A percentile compares a stretch with the other conserved stretches of the same genome.
Evolutionary conservation across 306 rosid species (phyloP).

Genomic region (Rosa rugosa): DNA sequence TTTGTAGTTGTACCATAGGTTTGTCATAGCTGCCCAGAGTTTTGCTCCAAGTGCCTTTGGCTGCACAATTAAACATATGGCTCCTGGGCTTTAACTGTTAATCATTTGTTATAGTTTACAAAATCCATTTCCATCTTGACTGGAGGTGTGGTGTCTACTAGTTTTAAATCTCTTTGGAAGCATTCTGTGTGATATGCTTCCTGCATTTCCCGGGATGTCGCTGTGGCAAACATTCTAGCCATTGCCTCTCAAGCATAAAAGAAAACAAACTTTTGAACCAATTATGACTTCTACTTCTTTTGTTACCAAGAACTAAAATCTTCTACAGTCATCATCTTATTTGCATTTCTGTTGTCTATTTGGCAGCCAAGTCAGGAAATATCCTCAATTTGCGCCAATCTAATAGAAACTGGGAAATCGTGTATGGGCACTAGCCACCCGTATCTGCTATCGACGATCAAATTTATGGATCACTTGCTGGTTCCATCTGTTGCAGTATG

Average conservation of each 20-base stretch:
- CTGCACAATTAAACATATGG: not conserved
- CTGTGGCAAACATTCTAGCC: not conserved
- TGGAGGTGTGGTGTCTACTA: not conserved
- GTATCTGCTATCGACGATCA: conserved; percentile 61
- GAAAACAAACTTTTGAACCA: not conserved
- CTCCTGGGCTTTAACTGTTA: not conserved
- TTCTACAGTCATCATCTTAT: not conserved
- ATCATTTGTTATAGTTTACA: not conserved
- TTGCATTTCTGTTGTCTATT: conserved; percentile 16
- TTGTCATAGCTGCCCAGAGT: not conserved
- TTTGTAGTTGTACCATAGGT: not conserved
- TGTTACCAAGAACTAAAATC: not conserved
- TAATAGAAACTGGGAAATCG: conserved; percentile 69
- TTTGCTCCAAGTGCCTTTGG: not conserved
- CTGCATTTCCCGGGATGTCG: not conserved
- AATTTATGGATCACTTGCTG: conserved; percentile 38
- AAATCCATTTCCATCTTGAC: not conserved
- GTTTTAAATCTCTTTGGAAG: not conserved
- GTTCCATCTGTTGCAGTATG: conserved; percentile 15
- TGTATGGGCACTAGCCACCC: conserved; percentile 55
- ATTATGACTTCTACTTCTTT: not conserved
- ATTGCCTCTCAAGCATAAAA: conserved; percentile 1
- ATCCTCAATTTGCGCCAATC: conserved; percentile 49
- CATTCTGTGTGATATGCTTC: not conserved
- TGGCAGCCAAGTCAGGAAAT: conserved; percentile 55